Conservation (phyloP, 345 rosid genomes). For the Euphorbia lathyris region DNA sequence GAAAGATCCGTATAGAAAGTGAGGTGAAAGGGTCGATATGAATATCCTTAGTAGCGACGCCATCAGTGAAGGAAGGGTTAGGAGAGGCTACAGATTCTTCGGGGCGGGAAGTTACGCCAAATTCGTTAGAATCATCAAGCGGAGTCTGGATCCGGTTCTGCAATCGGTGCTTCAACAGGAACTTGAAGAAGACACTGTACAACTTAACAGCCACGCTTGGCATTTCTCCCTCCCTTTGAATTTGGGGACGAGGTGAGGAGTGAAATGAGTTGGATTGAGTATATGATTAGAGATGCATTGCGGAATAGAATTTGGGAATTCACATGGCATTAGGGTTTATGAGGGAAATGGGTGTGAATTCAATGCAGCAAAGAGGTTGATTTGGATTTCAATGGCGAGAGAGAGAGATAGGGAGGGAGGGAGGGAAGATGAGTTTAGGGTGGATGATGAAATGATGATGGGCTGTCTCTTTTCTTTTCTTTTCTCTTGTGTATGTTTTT, state of each 20-base stretch:
- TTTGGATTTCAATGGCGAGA: not conserved
- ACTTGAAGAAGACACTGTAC: constrained; percentile 60
- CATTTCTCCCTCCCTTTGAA: constrained; percentile 32
- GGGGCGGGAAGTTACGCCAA: constrained; percentile 55
- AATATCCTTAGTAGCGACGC: constrained; percentile 93
- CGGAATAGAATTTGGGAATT: not conserved
- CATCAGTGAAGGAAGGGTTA: constrained; percentile 65
- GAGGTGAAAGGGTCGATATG: constrained; percentile 87
- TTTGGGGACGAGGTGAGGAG: no score
- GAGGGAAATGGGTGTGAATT: no score
- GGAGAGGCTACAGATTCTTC: constrained; percentile 45
- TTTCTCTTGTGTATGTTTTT: not conserved
- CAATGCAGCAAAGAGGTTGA: not conserved
- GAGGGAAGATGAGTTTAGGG: not conserved
- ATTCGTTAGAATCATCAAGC: constrained; percentile 24
- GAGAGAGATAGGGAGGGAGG: not conserved
- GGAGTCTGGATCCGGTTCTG: constrained; percentile 37
- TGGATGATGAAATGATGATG: not conserved
- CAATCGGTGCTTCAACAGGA: constrained; percentile 47
- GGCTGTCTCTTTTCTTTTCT: not conserved
- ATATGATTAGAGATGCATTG: not conserved
- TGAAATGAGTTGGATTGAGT: no score
- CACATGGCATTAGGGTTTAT: not conserved
- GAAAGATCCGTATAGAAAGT: constrained; percentile 80
- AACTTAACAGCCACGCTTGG: constrained; percentile 58